Conservation (phyloP, 305 asterid genomes). For the Stenogyne calaminthoides region DNA sequence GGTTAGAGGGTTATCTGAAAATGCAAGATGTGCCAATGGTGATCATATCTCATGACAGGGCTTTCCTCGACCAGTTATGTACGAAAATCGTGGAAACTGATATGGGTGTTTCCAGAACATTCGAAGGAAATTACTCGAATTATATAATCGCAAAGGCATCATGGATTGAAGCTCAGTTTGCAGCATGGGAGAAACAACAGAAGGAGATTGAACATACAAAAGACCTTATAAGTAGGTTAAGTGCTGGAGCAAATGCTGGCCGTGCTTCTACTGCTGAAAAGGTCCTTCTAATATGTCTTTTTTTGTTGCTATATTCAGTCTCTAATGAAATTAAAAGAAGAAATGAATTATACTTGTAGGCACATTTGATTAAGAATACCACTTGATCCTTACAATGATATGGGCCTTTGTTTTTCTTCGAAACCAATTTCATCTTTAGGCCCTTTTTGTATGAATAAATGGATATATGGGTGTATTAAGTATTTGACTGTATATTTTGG, state of each 20-base stretch:
- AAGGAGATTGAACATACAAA: constrained; percentile 86
- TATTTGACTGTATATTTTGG: background rate
- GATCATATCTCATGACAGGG: constrained; percentile 97
- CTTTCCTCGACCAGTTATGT: constrained; percentile 94
- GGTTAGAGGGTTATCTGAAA: constrained; percentile 94
- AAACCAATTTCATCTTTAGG: background rate
- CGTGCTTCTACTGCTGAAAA: constrained; percentile 99
- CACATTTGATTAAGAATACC: background rate
- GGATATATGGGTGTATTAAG: background rate
- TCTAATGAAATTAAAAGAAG: background rate
- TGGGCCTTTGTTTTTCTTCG: background rate
- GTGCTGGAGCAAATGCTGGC: constrained; percentile 97
- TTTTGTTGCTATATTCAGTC: background rate
- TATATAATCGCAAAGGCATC: constrained; percentile 70
- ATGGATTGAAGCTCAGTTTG: constrained; percentile 82
- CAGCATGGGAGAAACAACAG: constrained; percentile 98
- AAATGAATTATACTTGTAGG: background rate
- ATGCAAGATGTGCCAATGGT: constrained; percentile 99
- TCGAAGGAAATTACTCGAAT: constrained; percentile 82
- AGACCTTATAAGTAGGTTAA: constrained; percentile 78
- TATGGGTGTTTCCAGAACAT: constrained; percentile 93
- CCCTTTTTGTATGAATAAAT: background rate
- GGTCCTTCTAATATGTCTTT: constrained; percentile 42
- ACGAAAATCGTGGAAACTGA: constrained; percentile 97
- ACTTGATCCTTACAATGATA: background rate